Base-by-base conservation (phyloP, 1,284 basidiomycete genomes). In the Stygiomarasmius scandens region DNA sequence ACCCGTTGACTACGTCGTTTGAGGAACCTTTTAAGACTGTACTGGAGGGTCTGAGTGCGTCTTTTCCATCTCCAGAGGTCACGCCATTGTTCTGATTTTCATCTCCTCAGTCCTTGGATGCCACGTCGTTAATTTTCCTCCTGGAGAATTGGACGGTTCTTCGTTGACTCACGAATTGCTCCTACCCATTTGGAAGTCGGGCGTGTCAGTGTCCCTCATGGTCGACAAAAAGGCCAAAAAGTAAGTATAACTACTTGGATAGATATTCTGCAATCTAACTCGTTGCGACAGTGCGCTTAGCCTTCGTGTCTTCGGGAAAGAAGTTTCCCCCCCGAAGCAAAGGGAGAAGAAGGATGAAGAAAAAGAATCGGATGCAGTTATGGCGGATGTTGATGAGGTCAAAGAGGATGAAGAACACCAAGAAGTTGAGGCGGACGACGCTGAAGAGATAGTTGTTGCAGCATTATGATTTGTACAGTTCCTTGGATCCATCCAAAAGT, bases 191-290 rank as follows among this genome's bases (percentile, higher is more conserved):
- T 98, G 95, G 96, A 94, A 92, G 73, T 94, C 93, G 1, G 89
- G 87, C 61, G 84, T 87, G 16, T 95, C 92, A 1, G 72, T 96
- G 57, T 86, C 89, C 3, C 78, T 97, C 56, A 95, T 98, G 91
- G 86, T 96, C 59, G 94, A 97, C 74, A 98, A 97, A 74, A 90
- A 90, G 66, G 92, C 94, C 34, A 97, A 97, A 75, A 92, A 88
- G 93, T 93, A 58, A 23, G 74, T 19, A 9, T 1, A 32, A 16
- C 19, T 51, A 23, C 22, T 34, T 54, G 36, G 58, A 46, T 29
- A 25, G 53, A 34, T 25, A 53, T 27, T 50, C 6, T 43, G 32
- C 11, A 24, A 16, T 38, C 56, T 29, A 41, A 55, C 12, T 57
- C 55, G 5, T 32, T 32, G 29, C 5, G 6, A 19, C 55, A 82